Evolutionary conservation across 2,329 filamentous ascomycete genomes (phyloP).

Genomic region (Cercospora zeina): DNA sequence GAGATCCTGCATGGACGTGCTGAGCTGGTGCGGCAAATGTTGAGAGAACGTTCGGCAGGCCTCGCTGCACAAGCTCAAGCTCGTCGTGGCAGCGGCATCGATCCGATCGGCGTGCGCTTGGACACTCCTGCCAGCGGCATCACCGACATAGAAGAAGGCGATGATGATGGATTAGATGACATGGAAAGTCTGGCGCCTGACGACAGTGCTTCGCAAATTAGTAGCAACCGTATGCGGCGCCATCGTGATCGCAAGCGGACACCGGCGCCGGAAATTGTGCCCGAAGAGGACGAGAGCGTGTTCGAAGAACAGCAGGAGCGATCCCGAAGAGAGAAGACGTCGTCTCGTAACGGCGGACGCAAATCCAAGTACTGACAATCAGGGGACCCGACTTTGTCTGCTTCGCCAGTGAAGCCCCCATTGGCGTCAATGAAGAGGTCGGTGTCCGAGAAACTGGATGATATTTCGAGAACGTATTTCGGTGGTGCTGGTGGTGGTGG

Average conservation of each 20-base stretch:
- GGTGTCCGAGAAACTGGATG: constrained; percentile 17
- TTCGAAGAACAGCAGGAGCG: constrained; percentile 34
- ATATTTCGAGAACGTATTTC: constrained; percentile 18
- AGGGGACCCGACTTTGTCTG: constrained; percentile 11
- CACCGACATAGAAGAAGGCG: constrained; percentile 40
- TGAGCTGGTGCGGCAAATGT: constrained; percentile 72
- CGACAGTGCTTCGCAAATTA: constrained; percentile 79
- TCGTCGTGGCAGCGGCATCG: constrained; percentile 54
- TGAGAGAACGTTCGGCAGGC: constrained; percentile 80
- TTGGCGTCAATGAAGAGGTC: constrained; percentile 10
- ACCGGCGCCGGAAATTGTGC: constrained; percentile 70
- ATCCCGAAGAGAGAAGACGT: constrained; percentile 7
- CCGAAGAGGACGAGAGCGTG: constrained; percentile 62
- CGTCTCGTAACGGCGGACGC: constrained; percentile 9
- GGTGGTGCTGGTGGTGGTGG: constrained; percentile 7
- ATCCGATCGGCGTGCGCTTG: constrained; percentile 46
- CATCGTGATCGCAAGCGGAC: constrained; percentile 65
- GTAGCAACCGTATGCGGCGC: constrained; percentile 66
- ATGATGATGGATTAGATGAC: constrained; percentile 42
- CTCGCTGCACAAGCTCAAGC: constrained; percentile 65
- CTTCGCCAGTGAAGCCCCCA: constrained; percentile 12
- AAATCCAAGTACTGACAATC: constrained; percentile 22
- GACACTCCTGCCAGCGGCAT: constrained; percentile 45
- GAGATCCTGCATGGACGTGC: constrained; percentile 85
- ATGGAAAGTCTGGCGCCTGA: constrained; percentile 66